These are phyloP conservation scores for Yarrowia sp. DNA, from an alignment of 805 yeast species.

Conservation along the genomic window DNA sequence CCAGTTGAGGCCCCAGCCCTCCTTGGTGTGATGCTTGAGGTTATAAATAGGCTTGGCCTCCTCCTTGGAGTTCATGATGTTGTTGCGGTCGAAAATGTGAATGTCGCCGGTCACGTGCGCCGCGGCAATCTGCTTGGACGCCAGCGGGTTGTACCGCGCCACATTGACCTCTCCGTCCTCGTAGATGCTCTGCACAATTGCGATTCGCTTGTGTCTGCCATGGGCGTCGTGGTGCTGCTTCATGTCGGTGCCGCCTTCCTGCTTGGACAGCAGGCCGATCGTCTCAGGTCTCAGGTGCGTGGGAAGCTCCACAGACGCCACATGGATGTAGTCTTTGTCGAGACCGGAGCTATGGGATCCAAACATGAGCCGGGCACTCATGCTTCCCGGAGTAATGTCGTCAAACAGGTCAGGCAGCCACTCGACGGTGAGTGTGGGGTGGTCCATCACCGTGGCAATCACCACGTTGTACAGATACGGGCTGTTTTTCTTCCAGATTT, in stretches of 20 bases:
- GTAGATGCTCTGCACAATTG: conserved; percentile 58
- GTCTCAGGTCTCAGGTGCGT: conserved; percentile 14
- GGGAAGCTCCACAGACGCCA: conserved; percentile 52
- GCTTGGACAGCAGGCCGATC: conserved; percentile 22
- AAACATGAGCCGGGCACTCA: conserved; percentile 58
- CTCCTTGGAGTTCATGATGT: conserved; percentile 40
- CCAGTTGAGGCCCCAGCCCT: conserved; percentile 81
- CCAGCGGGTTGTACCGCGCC: conserved; percentile 61
- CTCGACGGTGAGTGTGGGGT: conserved; percentile 69
- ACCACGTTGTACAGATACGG: conserved; percentile 62
- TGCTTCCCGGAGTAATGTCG: conserved; percentile 42
- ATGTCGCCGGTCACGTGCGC: conserved; percentile 55
- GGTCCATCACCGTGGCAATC: conserved; percentile 60
- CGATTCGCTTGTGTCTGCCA: conserved; percentile 47
- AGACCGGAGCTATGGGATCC: conserved; percentile 71
- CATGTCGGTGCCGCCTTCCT: conserved; percentile 10
- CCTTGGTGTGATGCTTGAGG: conserved; percentile 58
- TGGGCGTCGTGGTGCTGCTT: conserved; percentile 8
- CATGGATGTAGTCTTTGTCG: conserved; percentile 56
- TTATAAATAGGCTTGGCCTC: conserved; percentile 41
- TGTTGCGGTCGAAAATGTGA: conserved; percentile 46
- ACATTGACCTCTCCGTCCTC: conserved; percentile 74
- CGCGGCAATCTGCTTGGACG: conserved; percentile 59
- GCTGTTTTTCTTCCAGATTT: conserved; percentile 68
- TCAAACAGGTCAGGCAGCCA: conserved; percentile 64